These are phyloP conservation scores for Rutidosis leptorrhynchoides DNA, from an alignment of 129 eudicot species.

Conservation along the genomic window DNA sequence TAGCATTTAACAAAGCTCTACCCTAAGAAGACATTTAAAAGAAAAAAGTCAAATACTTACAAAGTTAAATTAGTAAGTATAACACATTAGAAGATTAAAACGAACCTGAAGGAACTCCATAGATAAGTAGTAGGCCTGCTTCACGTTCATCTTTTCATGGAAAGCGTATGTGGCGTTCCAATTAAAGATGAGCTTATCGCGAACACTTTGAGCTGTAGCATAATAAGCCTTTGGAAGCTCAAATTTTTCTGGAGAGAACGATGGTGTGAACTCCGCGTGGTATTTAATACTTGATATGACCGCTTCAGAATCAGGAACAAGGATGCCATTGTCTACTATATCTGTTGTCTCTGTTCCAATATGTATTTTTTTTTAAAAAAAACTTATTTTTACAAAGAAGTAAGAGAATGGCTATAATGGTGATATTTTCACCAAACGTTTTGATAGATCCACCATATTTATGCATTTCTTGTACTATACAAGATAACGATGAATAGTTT, in stretches of 20 bases:
- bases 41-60: not conserved
- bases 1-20: slow-evolving; percentile 62
- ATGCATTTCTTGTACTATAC: no score
- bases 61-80: slow-evolving; percentile 1
- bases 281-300: slow-evolving; percentile 56
- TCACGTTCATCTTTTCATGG: slow-evolving; percentile 51
- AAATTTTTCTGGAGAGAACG: slow-evolving; percentile 49
- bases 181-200: slow-evolving; percentile 49
- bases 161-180: slow-evolving; percentile 57
- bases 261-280: slow-evolving; percentile 66
- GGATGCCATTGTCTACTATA: slow-evolving; percentile 30
- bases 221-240: slow-evolving; percentile 61
- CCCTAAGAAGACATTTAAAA: slow-evolving; percentile 40
- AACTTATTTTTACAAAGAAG: not conserved
- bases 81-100: slow-evolving; percentile 12
- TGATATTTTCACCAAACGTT: no score
- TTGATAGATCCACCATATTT: no score
- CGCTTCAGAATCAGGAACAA: slow-evolving; percentile 45
- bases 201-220: slow-evolving; percentile 68
- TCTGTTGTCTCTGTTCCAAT: slow-evolving; percentile 37
- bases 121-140: slow-evolving; percentile 64
- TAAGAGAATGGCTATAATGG: no score
- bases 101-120: slow-evolving; percentile 76
- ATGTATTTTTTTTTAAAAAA: not conserved
- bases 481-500: no score